Base-by-base conservation (phyloP, 305 asterid genomes). In the Fraxinus sp. region DNA sequence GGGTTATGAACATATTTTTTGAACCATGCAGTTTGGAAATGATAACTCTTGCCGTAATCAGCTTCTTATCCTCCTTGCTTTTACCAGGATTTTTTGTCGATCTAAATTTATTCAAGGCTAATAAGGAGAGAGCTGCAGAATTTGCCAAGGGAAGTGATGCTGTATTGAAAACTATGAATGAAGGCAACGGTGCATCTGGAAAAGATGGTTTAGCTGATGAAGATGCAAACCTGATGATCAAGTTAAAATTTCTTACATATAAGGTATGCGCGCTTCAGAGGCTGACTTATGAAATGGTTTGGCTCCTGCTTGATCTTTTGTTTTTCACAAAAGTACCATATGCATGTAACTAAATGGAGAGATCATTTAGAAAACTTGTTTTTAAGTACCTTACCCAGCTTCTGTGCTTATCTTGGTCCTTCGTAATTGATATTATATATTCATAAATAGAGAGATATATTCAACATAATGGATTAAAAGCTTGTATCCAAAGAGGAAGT, bases 141-240 rank as follows among this genome's bases (percentile, higher is more conserved):
- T 85, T 84, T 83, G 82, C 86, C 75, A 81, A 81, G 82, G 87
- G 78, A 36, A 87, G 73, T 33, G 85, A 88, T 87, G 85, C 77
- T 75, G 81, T 75, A 78, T 76, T 79, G 22, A 88, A 86, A 73
- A 80, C 84, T 83, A 86, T 83, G 82, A 87, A 33, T 74, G 87
- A 85, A 28, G 59, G 83, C 75, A 87, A 86, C 76, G 89, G 81
- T 68, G 83, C 86, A 66, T 82, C 89, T 37, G 83, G 75, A 37
- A 89, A 83, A 79, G 87, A 88, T 83, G 91, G 91, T 82, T 89
- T 97, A 89, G 98, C 97, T 46, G 97, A 97, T 87, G 99, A 95
- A 90, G 99, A 97, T 91, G 99, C 99, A 77, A 97, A 97, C 89
- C 84, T 97, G 91, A 97, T 97, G 99, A 89, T 95, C 90, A 97